Evolutionary conservation across 176 grass and related monocot genomes (phyloP).

Genomic region (Canna indica): DNA sequence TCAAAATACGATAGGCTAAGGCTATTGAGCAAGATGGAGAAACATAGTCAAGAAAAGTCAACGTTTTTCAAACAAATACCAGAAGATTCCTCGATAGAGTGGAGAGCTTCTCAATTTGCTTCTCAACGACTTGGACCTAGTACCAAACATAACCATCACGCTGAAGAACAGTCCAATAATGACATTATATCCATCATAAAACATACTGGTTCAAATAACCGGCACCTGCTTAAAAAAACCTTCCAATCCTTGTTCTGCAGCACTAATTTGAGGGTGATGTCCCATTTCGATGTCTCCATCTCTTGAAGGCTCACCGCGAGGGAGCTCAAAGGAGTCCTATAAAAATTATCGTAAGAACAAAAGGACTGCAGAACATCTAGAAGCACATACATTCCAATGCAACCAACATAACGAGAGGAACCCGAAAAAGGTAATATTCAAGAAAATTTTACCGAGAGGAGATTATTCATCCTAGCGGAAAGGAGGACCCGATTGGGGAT

Average conservation of each 20-base stretch:
- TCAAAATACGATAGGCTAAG: background rate
- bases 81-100: conserved; percentile 67
- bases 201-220: background rate
- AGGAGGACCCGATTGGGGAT: background rate
- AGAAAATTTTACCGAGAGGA: background rate
- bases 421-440: background rate
- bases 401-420: background rate
- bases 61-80: conserved; percentile 28
- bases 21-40: too few relatives aligned
- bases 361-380: background rate
- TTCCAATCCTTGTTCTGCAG: conserved; percentile 44
- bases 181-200: background rate
- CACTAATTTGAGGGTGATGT: conserved; percentile 22
- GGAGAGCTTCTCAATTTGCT: conserved; percentile 45
- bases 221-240: conserved; percentile 66
- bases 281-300: conserved; percentile 64
- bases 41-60: too few relatives aligned
- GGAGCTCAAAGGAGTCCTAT: conserved; percentile 58
- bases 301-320: conserved; percentile 30
- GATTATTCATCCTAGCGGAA: background rate
- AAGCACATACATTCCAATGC: too few relatives aligned
- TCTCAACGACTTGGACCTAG: conserved; percentile 69
- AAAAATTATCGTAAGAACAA: background rate
- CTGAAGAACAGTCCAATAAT: conserved; percentile 10
- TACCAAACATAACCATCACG: conserved; percentile 9